Evolutionary conservation across 202 grass and related monocot genomes (phyloP).

Genomic region (Setaria viridis): DNA sequence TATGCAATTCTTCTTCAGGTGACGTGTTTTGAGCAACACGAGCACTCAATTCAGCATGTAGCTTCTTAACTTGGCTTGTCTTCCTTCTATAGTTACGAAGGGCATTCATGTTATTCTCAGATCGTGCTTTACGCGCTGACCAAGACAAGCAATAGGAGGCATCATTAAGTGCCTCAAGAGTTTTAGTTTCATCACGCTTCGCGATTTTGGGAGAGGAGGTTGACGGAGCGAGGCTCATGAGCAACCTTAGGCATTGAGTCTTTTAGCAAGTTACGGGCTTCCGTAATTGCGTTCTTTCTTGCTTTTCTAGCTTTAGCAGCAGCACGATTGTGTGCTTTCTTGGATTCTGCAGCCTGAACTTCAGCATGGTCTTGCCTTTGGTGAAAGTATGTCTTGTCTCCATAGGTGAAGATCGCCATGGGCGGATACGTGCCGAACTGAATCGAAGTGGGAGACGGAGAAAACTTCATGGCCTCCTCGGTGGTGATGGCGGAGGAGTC

Average conservation of each 20-base stretch:
- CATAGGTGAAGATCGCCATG: neutral
- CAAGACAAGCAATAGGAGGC: neutral
- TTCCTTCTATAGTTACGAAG: neutral
- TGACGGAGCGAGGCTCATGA: too few species aligned
- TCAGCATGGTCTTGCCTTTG: neutral
- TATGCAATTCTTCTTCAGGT: too few species aligned
- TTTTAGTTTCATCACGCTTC: too few species aligned
- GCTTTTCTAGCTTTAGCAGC: too few species aligned
- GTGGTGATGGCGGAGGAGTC: neutral
- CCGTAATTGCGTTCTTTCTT: fast-evolving
- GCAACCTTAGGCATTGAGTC: too few species aligned
- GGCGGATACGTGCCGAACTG: neutral
- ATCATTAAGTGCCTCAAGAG: neutral
- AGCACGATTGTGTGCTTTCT: neutral
- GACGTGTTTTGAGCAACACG: neutral
- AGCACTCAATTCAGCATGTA: neutral
- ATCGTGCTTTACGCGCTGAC: neutral
- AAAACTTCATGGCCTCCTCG: neutral
- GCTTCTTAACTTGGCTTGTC: neutral
- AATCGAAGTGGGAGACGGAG: neutral
- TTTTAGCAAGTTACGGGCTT: neutral
- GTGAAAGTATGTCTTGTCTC: neutral
- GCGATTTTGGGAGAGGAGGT: neutral
- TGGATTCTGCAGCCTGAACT: fast-evolving
- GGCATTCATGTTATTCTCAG: neutral